Percentiles rank a stretch among this genome's conserved stretches.
These are phyloP conservation scores for Phaeosphaeria sp. DNA, from an alignment of 2,329 filamentous ascomycete species.

Conservation along the genomic window DNA sequence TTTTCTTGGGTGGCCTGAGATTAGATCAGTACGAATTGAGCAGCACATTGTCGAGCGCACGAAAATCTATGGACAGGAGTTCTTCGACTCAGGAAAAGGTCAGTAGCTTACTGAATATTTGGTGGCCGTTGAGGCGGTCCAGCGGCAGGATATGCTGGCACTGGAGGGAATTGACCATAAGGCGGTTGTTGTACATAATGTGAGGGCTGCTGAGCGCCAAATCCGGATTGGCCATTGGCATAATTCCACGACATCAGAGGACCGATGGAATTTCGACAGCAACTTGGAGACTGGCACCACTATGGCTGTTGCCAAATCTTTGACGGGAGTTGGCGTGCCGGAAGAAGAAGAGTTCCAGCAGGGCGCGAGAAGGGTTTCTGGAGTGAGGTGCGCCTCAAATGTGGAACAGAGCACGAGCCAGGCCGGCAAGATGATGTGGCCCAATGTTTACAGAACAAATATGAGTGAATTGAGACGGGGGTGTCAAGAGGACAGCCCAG, in stretches of 20 bases:
- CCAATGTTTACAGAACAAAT: slow-evolving; percentile 11
- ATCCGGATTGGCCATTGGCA: slow-evolving; percentile 32
- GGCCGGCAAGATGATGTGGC: not conserved
- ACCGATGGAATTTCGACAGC: not conserved
- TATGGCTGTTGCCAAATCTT: not conserved
- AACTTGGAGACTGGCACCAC: not conserved
- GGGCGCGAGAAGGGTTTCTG: slow-evolving; percentile 16
- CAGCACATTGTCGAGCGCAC: too few relatives aligned
- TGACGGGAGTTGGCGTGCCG: slow-evolving; percentile 9
- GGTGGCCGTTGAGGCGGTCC: slow-evolving; percentile 32
- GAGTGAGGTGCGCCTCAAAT: slow-evolving; percentile 29
- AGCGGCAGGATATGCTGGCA: slow-evolving; percentile 28
- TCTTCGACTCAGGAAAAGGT: not conserved
- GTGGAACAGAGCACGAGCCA: slow-evolving; percentile 39
- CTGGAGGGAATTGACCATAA: slow-evolving; percentile 40
- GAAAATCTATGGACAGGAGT: not conserved
- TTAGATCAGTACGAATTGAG: not conserved
- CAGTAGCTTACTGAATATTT: slow-evolving; percentile 40
- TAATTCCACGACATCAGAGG: slow-evolving; percentile 47
- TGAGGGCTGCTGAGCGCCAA: slow-evolving; percentile 34
- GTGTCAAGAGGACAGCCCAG: not conserved
- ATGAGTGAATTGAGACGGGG: not conserved
- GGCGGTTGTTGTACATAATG: slow-evolving; percentile 41
- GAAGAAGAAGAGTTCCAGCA: not conserved
- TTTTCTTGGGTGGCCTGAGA: slow-evolving; percentile 50